Evolutionary conservation across 139 green algal genomes (phyloP).

Genomic region (Chlamydomonas incerta): DNA sequence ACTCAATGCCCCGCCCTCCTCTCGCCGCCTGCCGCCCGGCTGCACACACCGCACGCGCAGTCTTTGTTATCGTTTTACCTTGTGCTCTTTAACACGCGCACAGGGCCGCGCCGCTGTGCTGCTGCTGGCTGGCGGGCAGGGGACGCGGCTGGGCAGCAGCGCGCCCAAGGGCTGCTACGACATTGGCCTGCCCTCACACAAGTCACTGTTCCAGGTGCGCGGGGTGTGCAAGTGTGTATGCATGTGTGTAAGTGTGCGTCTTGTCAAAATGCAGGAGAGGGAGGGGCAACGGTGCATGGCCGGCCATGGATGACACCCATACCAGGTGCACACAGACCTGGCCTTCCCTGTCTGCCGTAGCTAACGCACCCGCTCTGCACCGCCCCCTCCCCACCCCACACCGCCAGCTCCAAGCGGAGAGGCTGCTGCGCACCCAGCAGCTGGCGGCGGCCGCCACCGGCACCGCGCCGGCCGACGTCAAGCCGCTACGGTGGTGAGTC

Average conservation of each 20-base stretch:
- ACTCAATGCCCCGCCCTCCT: too few relatives aligned
- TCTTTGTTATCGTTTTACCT: too few relatives aligned
- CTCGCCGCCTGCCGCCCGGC: too few relatives aligned
- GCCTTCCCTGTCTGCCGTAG: too few relatives aligned
- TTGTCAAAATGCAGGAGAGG: too few relatives aligned
- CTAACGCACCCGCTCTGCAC: neutral
- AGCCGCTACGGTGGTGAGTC: slow-evolving; percentile 64
- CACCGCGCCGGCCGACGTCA: neutral
- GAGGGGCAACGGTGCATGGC: too few relatives aligned
- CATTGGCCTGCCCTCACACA: slow-evolving; percentile 91
- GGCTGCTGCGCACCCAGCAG: slow-evolving; percentile 81
- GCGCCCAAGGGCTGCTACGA: slow-evolving; percentile 95
- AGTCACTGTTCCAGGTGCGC: slow-evolving; percentile 88
- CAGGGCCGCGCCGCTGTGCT: slow-evolving; percentile 85
- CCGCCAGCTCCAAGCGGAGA: slow-evolving; percentile 38
- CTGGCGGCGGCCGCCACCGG: slow-evolving; percentile 58
- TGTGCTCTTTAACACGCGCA: neutral
- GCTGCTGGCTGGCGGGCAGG: slow-evolving; percentile 93
- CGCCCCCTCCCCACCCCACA: neutral
- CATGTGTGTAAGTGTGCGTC: too few relatives aligned
- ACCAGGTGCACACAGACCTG: too few relatives aligned
- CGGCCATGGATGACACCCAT: too few relatives aligned
- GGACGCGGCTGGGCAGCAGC: slow-evolving; percentile 90
- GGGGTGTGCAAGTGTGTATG: neutral
- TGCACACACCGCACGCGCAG: too few relatives aligned